These are phyloP conservation scores for Geotrichum histeridarum DNA, from an alignment of 1,139 yeast genomes.

Conservation along the genomic window DNA sequence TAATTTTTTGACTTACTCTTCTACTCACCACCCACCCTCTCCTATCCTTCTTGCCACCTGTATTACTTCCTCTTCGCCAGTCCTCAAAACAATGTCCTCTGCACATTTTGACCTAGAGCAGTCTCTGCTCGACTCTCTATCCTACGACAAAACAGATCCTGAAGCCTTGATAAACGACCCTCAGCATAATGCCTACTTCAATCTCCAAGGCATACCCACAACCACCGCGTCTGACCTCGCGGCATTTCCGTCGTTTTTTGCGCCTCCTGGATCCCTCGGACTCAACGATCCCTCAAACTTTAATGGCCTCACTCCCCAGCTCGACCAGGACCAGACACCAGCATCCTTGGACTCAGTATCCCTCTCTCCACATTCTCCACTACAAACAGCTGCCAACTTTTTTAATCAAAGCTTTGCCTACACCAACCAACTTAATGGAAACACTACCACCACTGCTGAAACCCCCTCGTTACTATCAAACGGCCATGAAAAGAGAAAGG, in stretches of 20 bases:
- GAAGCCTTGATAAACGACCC: background rate
- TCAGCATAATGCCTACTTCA: background rate
- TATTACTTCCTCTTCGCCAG: background rate
- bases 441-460: background rate
- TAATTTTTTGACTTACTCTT: background rate
- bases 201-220: background rate
- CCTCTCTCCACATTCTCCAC: conserved; percentile 18
- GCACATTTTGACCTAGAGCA: conserved; percentile 8
- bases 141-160: background rate
- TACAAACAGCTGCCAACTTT: background rate
- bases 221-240: background rate
- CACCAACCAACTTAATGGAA: background rate
- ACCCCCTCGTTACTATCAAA: background rate
- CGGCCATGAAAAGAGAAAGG: conserved; percentile 14
- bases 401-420: background rate
- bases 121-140: background rate
- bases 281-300: background rate
- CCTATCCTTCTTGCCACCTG: background rate
- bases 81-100: conserved; percentile 5
- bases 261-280: background rate
- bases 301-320: conserved; percentile 1
- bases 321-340: conserved; percentile 15
- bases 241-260: background rate
- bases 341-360: conserved; percentile 13
- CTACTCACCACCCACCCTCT: background rate